Conservation (phyloP, 345 rosid species). For the Alliaria petiolata region DNA sequence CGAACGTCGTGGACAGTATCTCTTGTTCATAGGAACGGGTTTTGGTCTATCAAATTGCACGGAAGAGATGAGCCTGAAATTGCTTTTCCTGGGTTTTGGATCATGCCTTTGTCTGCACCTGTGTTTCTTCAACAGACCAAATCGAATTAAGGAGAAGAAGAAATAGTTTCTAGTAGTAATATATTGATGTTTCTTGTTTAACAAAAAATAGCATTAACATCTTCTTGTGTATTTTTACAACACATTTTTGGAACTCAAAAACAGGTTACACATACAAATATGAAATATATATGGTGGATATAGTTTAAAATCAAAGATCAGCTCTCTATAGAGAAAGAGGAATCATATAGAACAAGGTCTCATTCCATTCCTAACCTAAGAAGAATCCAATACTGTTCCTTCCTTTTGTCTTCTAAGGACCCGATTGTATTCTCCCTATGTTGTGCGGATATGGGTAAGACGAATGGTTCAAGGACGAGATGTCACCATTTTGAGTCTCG, state of each 20-base stretch:
- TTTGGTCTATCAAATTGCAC: too few relatives aligned
- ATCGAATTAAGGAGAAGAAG: background rate
- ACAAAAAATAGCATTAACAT: constrained; percentile 12
- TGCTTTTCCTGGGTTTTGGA: background rate
- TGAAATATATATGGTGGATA: constrained; percentile 11
- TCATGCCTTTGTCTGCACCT: background rate
- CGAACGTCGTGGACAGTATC: too few relatives aligned
- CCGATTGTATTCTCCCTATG: constrained; percentile 71
- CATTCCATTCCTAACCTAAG: constrained; percentile 22
- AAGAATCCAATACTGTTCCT: background rate
- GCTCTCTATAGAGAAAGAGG: constrained; percentile 7
- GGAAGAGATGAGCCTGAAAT: background rate
- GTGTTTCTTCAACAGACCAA: background rate
- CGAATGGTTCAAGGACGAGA: constrained; percentile 52
- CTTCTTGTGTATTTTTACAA: constrained; percentile 16
- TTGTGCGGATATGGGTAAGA: constrained; percentile 68
- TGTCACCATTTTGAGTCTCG: constrained; percentile 43
- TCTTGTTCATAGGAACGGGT: too few relatives aligned
- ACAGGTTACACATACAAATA: constrained; percentile 13
- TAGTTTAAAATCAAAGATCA: constrained; percentile 7
- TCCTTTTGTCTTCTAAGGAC: constrained; percentile 47
- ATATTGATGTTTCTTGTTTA: constrained; percentile 1
- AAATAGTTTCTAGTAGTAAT: background rate
- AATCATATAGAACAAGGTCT: constrained; percentile 14
- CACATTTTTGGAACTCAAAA: background rate